Evolutionary conservation across 768 basidiomycete genomes (phyloP).

Genomic region (Lactifluus piperatus): DNA sequence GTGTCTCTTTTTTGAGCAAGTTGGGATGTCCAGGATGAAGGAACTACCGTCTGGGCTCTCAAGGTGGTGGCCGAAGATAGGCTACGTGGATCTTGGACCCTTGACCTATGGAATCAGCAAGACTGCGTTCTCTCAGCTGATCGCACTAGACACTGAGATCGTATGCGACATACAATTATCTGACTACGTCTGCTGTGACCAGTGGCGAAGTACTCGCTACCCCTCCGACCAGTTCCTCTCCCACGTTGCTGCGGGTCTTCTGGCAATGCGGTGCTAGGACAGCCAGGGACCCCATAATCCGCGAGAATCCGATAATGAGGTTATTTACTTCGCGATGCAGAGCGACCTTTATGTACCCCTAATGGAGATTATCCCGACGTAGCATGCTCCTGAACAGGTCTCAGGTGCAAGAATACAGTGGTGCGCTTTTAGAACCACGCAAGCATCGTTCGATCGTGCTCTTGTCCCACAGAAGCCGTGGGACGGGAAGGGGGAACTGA

Average conservation of each 20-base stretch:
- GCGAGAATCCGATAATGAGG: too few species aligned
- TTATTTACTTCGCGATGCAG: not conserved
- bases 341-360: not conserved
- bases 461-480: too few species aligned
- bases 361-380: not conserved
- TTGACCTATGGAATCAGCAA: not conserved
- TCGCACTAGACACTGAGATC: too few species aligned
- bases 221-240: not conserved
- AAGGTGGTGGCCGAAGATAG: too few species aligned
- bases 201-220: not conserved
- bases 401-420: too few species aligned
- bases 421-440: too few species aligned
- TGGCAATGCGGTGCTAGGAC: not conserved
- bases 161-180: not conserved
- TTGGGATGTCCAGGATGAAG: not conserved
- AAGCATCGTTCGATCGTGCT: too few species aligned
- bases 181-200: not conserved
- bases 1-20: not conserved
- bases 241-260: too few species aligned
- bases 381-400: too few species aligned
- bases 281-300: not conserved
- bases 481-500: too few species aligned
- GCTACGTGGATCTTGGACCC: not conserved
- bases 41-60: too few species aligned
- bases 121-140: not conserved